Conservation (phyloP, 2,329 filamentous ascomycete species). For the Verruconis gallopava region DNA sequence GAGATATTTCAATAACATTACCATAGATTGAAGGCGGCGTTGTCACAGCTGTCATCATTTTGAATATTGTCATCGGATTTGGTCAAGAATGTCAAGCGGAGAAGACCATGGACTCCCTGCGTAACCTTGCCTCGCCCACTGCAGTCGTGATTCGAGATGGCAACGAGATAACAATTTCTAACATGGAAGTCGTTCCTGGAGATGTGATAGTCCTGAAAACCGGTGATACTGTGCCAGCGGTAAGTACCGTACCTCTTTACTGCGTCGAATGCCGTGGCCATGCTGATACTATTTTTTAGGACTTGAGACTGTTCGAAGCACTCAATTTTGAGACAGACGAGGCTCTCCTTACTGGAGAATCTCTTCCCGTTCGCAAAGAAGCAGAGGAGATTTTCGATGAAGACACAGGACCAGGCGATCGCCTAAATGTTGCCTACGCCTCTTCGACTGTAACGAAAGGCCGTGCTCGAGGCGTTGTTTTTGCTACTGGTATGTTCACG, state of each 20-base stretch:
- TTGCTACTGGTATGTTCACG: conserved; percentile 58
- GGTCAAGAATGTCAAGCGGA: conserved; percentile 33
- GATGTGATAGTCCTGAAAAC: conserved; percentile 21
- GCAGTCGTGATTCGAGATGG: conserved; percentile 26
- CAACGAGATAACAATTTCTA: conserved; percentile 23
- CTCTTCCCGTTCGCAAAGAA: conserved; percentile 54
- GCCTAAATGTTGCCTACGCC: conserved; percentile 58
- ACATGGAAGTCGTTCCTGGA: conserved; percentile 25
- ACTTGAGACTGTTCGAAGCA: conserved; percentile 42
- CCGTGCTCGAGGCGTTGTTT: conserved; percentile 55
- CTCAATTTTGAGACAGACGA: conserved; percentile 69
- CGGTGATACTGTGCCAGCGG: conserved; percentile 16
- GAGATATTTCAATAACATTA: background rate
- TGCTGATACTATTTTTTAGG: too few relatives aligned
- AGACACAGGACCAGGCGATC: conserved; percentile 38
- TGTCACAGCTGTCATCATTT: conserved; percentile 49
- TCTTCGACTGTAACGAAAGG: conserved; percentile 61
- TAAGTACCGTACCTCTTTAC: too few relatives aligned
- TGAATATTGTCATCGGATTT: conserved; percentile 54
- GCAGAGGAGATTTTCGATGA: conserved; percentile 33
- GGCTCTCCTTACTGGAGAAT: conserved; percentile 61
- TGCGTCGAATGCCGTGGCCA: too few relatives aligned
- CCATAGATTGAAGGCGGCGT: conserved; percentile 49
- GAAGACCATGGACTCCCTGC: conserved; percentile 29
- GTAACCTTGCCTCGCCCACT: conserved; percentile 26